Conservation (phyloP, 257 asterid species). For the Petrea volubilis region DNA sequence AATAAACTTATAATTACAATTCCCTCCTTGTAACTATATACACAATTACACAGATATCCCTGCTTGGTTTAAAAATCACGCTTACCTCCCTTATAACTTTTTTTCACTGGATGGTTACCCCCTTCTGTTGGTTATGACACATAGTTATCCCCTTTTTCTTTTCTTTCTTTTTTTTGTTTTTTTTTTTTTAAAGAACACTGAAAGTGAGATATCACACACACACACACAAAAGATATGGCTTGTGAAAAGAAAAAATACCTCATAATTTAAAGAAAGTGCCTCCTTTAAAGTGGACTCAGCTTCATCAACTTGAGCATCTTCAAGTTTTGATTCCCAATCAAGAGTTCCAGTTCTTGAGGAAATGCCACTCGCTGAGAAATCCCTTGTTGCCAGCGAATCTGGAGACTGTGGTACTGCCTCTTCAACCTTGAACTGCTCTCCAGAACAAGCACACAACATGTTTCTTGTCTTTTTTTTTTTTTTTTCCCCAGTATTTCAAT, state of each 20-base stretch:
- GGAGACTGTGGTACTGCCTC: constrained; percentile 80
- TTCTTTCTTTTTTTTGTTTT: too few relatives aligned
- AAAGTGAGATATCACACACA: too few relatives aligned
- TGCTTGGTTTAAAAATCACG: too few relatives aligned
- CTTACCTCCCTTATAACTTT: too few relatives aligned
- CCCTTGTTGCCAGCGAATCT: constrained; percentile 92
- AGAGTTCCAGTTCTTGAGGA: constrained; percentile 74
- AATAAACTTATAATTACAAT: too few relatives aligned
- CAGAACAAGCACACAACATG: constrained; percentile 95
- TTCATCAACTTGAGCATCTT: constrained; percentile 96
- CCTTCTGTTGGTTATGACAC: too few relatives aligned
- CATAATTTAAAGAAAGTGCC: constrained; percentile 86
- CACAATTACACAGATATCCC: too few relatives aligned
- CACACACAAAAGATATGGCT: too few relatives aligned
- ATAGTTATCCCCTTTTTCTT: too few relatives aligned
- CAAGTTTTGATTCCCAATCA: constrained; percentile 78
- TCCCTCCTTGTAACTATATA: too few relatives aligned
- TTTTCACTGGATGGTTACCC: too few relatives aligned
- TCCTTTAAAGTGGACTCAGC: constrained; percentile 94
- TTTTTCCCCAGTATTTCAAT: constrained; percentile 22
- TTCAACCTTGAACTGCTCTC: constrained; percentile 83
- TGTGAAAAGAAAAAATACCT: constrained; percentile 63
- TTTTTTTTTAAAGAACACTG: too few relatives aligned
- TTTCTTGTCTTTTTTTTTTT: background rate
- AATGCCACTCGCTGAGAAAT: constrained; percentile 85